Base-by-base conservation (phyloP, 768 basidiomycete genomes). In the Multifurca ochricompacta region DNA sequence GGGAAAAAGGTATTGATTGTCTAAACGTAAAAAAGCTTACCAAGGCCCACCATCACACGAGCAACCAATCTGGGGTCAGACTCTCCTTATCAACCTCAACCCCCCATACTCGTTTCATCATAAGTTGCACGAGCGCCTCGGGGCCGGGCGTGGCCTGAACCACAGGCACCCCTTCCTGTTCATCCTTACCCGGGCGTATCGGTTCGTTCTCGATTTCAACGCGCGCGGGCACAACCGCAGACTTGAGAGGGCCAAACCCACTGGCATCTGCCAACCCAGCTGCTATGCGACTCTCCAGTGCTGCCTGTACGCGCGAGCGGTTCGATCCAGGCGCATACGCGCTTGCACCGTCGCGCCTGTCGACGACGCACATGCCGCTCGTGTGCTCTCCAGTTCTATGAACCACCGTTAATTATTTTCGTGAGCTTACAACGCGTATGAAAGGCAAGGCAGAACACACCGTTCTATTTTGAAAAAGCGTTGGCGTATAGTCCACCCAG, bases 281-380 rank as follows among this genome's bases (percentile, higher is more conserved):
- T 48, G 62, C 67, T 45, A 62, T 63, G 56, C 62, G 65, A 62
- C 67, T 54, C 48, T 79, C 76, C 23, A 82, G 67, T 58, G 74
- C 70, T 27, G 73, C 73, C 60, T 87, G 85, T 1, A 81, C 76
- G 54, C 78, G 67, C 6, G 81, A 79, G 39, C 87, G 80, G 65
- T 83, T 88, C 13, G 72, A 71, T 7, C 85, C 85, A 1, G 80
- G 78, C 1, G 78, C 74, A 66, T 87, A 84, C 1, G 77, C 82
- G n/a, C 77, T 74, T 46, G 72, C 68, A 48, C 85, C 86, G 8
- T 74, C 76, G 39, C 91, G 76, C 58, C 87, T 72, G 66, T 95
- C 91, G 10, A 88, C 78, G 1, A 94, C 87, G 57, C 91, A 74
- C 87, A 93, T 91, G 10, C 91, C 91, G 28, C 89, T 76, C 6